phyloP scores from a whole-genome alignment of 495 filamentous ascomycete genomes.

The Xylaria venustula region DNA sequence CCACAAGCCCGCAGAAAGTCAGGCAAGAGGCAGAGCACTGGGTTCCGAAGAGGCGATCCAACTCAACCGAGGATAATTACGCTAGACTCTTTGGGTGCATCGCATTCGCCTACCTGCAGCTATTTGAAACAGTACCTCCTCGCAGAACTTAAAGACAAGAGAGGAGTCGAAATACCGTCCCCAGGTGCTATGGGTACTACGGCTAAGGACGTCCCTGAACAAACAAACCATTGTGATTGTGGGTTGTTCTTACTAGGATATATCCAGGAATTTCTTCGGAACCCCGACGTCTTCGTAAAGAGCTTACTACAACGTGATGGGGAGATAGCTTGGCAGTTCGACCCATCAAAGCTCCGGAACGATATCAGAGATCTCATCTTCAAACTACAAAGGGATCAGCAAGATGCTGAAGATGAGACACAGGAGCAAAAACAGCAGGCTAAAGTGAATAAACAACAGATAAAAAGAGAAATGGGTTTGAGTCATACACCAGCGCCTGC shows the following conservation, averaged over 20 bases:
- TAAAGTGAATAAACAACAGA: slow-evolving; percentile 5
- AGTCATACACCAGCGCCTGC: not conserved
- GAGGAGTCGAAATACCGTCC: slow-evolving; percentile 53
- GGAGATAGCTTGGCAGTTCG: slow-evolving; percentile 33
- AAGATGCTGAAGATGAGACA: slow-evolving; percentile 21
- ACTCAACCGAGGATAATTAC: slow-evolving; percentile 72
- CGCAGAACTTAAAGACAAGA: slow-evolving; percentile 70
- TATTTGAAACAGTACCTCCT: slow-evolving; percentile 75
- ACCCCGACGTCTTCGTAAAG: slow-evolving; percentile 61
- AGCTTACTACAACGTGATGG: slow-evolving; percentile 31
- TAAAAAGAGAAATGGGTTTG: not conserved
- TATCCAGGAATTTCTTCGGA: slow-evolving; percentile 70
- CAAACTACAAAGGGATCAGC: slow-evolving; percentile 32
- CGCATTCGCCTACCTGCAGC: slow-evolving; percentile 59
- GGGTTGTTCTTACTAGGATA: slow-evolving; percentile 85
- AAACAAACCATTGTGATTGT: slow-evolving; percentile 86
- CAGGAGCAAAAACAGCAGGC: slow-evolving; percentile 22
- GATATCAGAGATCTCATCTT: slow-evolving; percentile 39
- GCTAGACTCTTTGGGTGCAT: slow-evolving; percentile 74
- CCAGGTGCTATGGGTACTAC: slow-evolving; percentile 61
- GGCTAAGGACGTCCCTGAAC: slow-evolving; percentile 68
- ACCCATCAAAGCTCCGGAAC: slow-evolving; percentile 33
- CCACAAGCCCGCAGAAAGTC: slow-evolving; percentile 17
- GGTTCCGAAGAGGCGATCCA: slow-evolving; percentile 35
- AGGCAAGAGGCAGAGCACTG: slow-evolving; percentile 20